Base-by-base conservation (phyloP, 2,329 filamentous ascomycete species). In the Tympanopsis confertula region DNA sequence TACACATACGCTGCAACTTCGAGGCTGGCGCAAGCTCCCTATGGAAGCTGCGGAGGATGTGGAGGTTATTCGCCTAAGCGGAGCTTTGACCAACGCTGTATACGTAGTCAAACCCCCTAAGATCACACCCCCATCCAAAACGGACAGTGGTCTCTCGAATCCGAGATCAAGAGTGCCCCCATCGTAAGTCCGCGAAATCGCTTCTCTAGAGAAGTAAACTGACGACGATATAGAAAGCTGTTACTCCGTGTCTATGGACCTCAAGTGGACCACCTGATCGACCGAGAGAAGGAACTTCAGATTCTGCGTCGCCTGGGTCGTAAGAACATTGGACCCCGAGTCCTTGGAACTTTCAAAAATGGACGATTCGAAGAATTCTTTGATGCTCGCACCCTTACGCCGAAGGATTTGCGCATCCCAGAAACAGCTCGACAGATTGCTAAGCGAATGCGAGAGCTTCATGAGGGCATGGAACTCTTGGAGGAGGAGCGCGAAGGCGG, bases 291-390 rank as follows among this genome's bases (percentile, higher is more conserved):
- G 4, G 81, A 86, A 50, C 59, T 86, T 10, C 69, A 73, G 35
- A 82, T 85, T 30, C 63, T 86, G 13, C 69, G 71, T 35, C 72
- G 81, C 24, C 65, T 86, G 17, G 77, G 74, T 18, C 70, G 73
- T 33, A 81, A 83, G 59, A 73, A 71, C 28, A 85, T 86, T 44
- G 81, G 81, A 2, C 81, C 81, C 12, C 69, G 75, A 24, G 62
- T 86, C 20, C 61, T 86, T 0, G 81, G 81, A 2, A 83, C 77
- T 2, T 86, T 86, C 52, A 69, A 63, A 19, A 86, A 86, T 48
- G 81, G 81, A 5, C 73, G 81, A 13, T 86, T 86, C 44, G 81
- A 86, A 50, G 75, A 86, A 48, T 85, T 71, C 50, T 73, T 83
- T 47, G 62, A 82, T 47, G 78, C 81, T 2, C 66, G 66, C 30